Percentiles rank a stretch among this genome's conserved stretches.
Evolutionary conservation across 306 rosid species (phyloP).

Genomic region (Cucumis hystrix): DNA sequence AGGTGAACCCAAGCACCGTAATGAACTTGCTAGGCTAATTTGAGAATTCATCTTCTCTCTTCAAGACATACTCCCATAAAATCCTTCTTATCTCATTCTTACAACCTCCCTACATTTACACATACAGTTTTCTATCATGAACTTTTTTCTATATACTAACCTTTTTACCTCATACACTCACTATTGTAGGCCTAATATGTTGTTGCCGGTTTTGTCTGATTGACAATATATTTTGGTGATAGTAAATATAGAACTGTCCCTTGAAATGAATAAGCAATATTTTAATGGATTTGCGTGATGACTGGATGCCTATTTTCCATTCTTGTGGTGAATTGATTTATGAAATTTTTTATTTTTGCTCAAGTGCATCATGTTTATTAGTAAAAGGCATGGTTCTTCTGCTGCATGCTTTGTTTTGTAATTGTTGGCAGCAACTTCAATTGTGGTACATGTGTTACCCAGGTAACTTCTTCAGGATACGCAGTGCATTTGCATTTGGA

Average conservation of each 20-base stretch:
- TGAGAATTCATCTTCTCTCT: background rate
- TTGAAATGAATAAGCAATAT: background rate
- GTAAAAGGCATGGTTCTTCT: background rate
- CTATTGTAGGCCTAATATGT: background rate
- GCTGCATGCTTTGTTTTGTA: background rate
- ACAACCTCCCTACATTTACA: background rate
- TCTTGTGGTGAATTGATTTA: background rate
- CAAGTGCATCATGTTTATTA: background rate
- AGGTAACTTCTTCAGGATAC: slow-evolving; percentile 97
- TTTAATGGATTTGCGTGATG: background rate
- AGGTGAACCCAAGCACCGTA: background rate
- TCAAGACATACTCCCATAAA: background rate
- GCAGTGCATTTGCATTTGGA: slow-evolving; percentile 98
- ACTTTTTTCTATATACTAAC: background rate
- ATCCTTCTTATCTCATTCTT: background rate
- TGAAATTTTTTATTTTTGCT: background rate
- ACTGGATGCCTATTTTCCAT: background rate
- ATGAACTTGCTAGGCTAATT: background rate
- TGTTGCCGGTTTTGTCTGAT: background rate
- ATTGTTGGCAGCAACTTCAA: background rate
- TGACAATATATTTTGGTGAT: background rate
- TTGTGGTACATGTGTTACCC: slow-evolving; percentile 15
- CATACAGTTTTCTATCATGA: background rate
- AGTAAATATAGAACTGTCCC: background rate
- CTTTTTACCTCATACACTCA: background rate